Evolutionary conservation across 257 asterid genomes (phyloP).

Genomic region (Solanum phureja): DNA sequence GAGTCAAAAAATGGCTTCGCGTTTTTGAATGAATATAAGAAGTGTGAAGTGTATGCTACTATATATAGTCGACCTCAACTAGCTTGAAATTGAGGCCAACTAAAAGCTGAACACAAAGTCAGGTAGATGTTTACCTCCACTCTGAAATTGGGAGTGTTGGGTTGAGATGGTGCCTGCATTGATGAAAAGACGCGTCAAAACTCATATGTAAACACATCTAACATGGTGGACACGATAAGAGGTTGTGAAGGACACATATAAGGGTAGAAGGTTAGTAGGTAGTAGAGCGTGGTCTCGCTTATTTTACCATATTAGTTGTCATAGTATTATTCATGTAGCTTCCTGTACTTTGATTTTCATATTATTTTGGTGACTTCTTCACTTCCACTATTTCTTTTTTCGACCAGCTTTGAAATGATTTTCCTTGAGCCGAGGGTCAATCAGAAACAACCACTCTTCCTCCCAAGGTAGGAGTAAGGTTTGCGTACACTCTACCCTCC

Average conservation of each 20-base stretch:
- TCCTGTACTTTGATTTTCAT: not conserved
- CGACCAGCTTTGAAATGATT: not conserved
- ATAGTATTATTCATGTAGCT: not conserved
- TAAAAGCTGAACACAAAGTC: not conserved
- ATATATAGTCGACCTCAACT: not conserved
- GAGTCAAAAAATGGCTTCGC: not conserved
- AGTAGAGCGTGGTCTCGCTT: not conserved
- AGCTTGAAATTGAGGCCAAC: not conserved
- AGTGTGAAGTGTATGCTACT: not conserved
- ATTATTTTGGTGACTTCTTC: not conserved
- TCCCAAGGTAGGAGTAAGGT: not conserved
- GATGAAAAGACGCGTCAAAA: not conserved
- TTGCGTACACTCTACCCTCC: not conserved
- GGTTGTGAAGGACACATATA: not conserved
- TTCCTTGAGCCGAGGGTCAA: not conserved
- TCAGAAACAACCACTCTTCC: not conserved
- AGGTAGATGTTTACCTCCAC: constrained; percentile 32
- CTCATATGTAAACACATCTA: not conserved
- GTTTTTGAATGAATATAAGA: not conserved
- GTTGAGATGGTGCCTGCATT: constrained; percentile 22
- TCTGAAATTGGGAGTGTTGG: constrained; percentile 30
- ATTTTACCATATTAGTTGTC: not conserved
- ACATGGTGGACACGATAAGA: not conserved
- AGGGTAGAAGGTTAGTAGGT: not conserved
- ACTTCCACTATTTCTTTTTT: not conserved